Evolutionary conservation across 805 yeast species (phyloP).

Genomic region (Candida maris): DNA sequence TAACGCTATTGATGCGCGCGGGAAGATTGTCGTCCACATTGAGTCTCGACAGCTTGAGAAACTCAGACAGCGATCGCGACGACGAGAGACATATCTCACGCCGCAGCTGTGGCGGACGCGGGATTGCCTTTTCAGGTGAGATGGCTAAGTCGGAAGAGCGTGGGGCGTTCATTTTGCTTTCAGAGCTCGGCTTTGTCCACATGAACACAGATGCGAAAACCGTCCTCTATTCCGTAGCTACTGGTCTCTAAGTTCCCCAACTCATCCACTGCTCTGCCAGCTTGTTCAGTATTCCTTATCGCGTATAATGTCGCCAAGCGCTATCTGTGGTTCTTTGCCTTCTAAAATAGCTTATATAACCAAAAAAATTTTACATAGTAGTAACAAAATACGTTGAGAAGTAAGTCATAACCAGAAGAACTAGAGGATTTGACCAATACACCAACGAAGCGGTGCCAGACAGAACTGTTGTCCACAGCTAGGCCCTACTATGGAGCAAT

Average conservation of each 20-base stretch:
- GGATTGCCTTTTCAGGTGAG: constrained; percentile 22
- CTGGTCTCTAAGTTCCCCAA: too few relatives aligned
- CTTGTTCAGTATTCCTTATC: too few relatives aligned
- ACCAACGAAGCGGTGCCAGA: background rate
- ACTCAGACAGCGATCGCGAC: constrained; percentile 33
- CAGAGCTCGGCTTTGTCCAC: constrained; percentile 4
- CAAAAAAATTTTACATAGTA: too few relatives aligned
- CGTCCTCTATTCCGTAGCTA: too few relatives aligned
- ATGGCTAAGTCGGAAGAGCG: constrained; percentile 14
- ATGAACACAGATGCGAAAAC: too few relatives aligned
- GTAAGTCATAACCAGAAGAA: too few relatives aligned
- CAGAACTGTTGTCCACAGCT: background rate
- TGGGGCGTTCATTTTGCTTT: constrained; percentile 1
- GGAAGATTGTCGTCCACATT: constrained; percentile 44
- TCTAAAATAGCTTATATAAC: too few relatives aligned
- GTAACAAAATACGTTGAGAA: too few relatives aligned
- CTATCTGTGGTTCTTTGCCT: too few relatives aligned
- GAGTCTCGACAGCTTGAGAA: constrained; percentile 34
- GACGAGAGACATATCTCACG: constrained; percentile 32
- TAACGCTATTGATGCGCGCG: constrained; percentile 39
- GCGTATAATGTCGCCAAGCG: too few relatives aligned
- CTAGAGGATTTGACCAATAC: too few relatives aligned
- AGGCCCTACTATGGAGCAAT: background rate
- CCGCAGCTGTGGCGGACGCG: constrained; percentile 24
- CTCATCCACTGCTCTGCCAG: too few relatives aligned